A percentile compares a stretch with the other conserved stretches of the same genome.
Evolutionary conservation across 306 rosid species (phyloP).

Genomic region (Malus asiatica): DNA sequence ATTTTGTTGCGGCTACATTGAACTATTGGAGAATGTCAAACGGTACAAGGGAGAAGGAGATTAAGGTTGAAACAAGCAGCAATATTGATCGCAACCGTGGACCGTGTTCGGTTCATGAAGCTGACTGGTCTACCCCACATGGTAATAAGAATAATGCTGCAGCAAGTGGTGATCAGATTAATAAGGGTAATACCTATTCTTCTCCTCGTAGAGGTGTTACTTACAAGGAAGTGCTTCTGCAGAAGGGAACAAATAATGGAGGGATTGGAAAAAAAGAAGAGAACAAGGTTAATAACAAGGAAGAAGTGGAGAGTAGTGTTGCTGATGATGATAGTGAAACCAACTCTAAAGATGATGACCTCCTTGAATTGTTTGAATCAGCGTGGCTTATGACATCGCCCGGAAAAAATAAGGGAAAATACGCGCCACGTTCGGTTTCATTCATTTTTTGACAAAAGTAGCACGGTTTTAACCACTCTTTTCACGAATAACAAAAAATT

Average conservation of each 20-base stretch:
- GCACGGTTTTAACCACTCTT: not conserved
- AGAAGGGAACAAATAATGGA: constrained; percentile 27
- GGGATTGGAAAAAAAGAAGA: not conserved
- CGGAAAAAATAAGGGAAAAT: not conserved
- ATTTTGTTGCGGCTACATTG: constrained; percentile 27
- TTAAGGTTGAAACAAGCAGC: constrained; percentile 34
- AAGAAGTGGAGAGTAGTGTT: constrained; percentile 3
- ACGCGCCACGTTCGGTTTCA: not conserved
- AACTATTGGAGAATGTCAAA: constrained; percentile 25
- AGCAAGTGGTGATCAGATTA: not conserved
- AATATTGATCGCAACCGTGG: not conserved
- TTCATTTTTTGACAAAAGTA: not conserved
- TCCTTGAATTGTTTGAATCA: constrained; percentile 58
- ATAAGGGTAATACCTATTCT: constrained; percentile 11
- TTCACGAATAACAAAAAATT: not conserved
- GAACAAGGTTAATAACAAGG: not conserved
- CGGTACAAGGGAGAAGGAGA: constrained; percentile 37
- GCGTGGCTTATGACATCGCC: constrained; percentile 51
- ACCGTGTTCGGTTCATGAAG: not conserved
- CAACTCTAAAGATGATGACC: constrained; percentile 25
- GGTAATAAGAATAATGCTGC: not conserved
- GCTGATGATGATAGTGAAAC: constrained; percentile 1
- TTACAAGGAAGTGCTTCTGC: constrained; percentile 29
- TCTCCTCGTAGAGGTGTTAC: constrained; percentile 19
- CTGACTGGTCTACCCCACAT: not conserved